Conservation (phyloP, 805 yeast genomes). For the Komagataella pastoris region DNA sequence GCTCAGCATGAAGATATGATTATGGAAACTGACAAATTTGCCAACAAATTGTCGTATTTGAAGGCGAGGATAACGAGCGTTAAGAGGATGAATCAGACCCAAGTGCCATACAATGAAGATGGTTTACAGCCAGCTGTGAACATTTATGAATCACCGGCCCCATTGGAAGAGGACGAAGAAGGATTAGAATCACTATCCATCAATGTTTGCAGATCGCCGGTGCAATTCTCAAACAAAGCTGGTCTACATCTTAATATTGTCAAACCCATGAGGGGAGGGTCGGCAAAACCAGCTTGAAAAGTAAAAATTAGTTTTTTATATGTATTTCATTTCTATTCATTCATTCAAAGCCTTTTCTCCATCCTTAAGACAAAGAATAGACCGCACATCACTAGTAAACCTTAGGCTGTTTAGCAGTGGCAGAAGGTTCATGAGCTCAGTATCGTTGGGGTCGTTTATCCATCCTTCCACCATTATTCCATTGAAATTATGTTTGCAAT, state of each 20-base stretch:
- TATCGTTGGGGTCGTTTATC: slow-evolving; percentile 92
- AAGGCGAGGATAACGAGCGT: slow-evolving; percentile 13
- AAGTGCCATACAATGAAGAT: not conserved
- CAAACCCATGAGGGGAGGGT: slow-evolving; percentile 49
- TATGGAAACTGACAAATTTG: slow-evolving; percentile 36
- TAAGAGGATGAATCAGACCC: slow-evolving; percentile 6
- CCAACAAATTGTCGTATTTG: slow-evolving; percentile 21
- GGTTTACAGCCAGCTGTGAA: not conserved
- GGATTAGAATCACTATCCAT: not conserved
- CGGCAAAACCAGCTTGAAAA: slow-evolving; percentile 1
- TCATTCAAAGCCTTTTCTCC: slow-evolving; percentile 54
- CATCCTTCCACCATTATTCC: slow-evolving; percentile 95
- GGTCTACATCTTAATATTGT: slow-evolving; percentile 48
- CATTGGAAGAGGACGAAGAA: not conserved
- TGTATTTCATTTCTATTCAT: slow-evolving; percentile 3
- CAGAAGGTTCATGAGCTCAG: slow-evolving; percentile 65
- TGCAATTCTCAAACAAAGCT: slow-evolving; percentile 11
- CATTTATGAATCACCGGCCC: not conserved
- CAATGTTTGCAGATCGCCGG: not conserved
- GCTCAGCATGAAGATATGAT: slow-evolving; percentile 36
- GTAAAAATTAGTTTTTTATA: not conserved
- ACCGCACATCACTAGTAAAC: slow-evolving; percentile 74
- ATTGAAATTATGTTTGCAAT: slow-evolving; percentile 70
- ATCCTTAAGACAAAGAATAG: slow-evolving; percentile 55
- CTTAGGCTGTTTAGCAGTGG: slow-evolving; percentile 73